Base-by-base conservation (phyloP, 164 flowering plant genomes). In the Malania oleifera region DNA sequence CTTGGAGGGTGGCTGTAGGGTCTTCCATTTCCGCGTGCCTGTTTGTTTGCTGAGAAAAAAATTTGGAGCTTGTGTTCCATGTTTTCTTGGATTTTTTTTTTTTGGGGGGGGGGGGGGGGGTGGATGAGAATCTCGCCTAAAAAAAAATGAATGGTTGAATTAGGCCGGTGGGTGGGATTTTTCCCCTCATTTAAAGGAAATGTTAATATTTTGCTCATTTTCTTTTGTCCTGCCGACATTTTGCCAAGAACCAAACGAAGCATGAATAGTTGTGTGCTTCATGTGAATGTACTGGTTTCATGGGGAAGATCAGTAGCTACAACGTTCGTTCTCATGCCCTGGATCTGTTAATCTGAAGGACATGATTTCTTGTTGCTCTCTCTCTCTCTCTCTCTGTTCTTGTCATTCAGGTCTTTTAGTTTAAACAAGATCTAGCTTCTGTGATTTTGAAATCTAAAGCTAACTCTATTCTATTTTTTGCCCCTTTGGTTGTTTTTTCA, bases 371-470 rank as follows among this genome's bases (percentile, higher is more conserved):
- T 40, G n/a, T 39, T 7, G n/a, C 12, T 54, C 14, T 24, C 12
- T 40, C 9, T 26, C 39, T n/a, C 2, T n/a, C 25, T 18, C 35
- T 31, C 9, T 4, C 9, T 31, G 4, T 31, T 31, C 9, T 31
- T 31, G 4, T 31, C 9, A 4, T 31, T 31, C 35, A 4, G 4
- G 6, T 31, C 9, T 31, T 31, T 23, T 44, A n/a, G 31, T 41
- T 49, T 15, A 29, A 39, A 11, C 57, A 40, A 57, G 57, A 57
- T 64, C 67, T 57, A 57, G 14, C 7, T 40, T 56, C 6, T 25
- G 17, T 7, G 10, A 24, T 19, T 37, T 0, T 40, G 37, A 37
- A n/a, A 49, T 27, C 46, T 31, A 52, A 57, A 39, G 60, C 24
- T 7, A 18, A 13, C 31, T 37, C 40, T 40, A 14, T 35, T 47